These are phyloP conservation scores for Aspergillus diversus DNA, from an alignment of 495 filamentous ascomycete genomes.

Conservation along the genomic window DNA sequence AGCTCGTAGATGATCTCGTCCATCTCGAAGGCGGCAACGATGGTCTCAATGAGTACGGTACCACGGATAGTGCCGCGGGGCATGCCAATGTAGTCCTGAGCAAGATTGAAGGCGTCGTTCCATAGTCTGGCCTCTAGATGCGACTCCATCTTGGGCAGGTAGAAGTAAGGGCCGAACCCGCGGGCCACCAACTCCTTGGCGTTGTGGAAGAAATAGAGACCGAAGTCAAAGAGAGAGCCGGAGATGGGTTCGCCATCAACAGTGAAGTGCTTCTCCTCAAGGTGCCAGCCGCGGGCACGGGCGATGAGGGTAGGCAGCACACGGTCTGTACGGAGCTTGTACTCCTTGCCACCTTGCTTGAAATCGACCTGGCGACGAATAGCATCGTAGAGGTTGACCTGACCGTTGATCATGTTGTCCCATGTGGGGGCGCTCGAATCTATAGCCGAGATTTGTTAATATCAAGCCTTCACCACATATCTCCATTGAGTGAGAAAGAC, in stretches of 20 bases:
- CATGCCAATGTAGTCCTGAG: slow-evolving; percentile 89
- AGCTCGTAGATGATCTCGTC: slow-evolving; percentile 99
- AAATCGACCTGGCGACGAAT: slow-evolving; percentile 95
- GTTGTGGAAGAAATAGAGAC: slow-evolving; percentile 99
- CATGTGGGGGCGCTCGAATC: slow-evolving; percentile 97
- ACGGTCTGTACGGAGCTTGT: slow-evolving; percentile 92
- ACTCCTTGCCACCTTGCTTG: slow-evolving; percentile 92
- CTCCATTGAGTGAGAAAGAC: not conserved
- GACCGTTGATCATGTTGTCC: slow-evolving; percentile 99
- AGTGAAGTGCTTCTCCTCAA: slow-evolving; percentile 98
- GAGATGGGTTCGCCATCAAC: slow-evolving; percentile 96
- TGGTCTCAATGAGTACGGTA: slow-evolving; percentile 98
- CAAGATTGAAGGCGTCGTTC: slow-evolving; percentile 98
- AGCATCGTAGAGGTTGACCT: slow-evolving; percentile 98
- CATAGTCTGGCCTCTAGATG: slow-evolving; percentile 96
- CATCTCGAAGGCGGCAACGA: slow-evolving; percentile 99
- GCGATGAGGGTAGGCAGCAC: slow-evolving; percentile 81
- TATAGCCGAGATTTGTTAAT: slow-evolving; percentile 33
- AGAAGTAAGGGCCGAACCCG: slow-evolving; percentile 95
- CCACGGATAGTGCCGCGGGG: slow-evolving; percentile 90
- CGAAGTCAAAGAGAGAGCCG: slow-evolving; percentile 93
- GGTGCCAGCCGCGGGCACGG: slow-evolving; percentile 88
- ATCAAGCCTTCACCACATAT: slow-evolving; percentile 15
- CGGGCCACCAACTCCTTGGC: slow-evolving; percentile 83
- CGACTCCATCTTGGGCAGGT: slow-evolving; percentile 99